These are phyloP conservation scores for Nannizzia gypsea DNA, from an alignment of 2,329 filamentous ascomycete genomes.

Conservation along the genomic window DNA sequence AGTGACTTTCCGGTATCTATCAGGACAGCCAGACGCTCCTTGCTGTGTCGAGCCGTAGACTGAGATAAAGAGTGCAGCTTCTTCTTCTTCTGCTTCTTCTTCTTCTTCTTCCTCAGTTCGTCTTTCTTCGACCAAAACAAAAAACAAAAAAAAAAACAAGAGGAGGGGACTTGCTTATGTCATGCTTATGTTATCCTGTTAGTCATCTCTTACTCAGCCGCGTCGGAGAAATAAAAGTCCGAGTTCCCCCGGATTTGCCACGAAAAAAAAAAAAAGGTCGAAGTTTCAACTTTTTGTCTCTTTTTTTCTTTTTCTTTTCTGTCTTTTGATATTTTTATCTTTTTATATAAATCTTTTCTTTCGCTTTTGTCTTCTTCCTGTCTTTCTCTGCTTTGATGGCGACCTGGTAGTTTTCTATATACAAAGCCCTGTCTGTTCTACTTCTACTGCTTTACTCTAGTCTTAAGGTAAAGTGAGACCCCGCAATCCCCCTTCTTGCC, in stretches of 20 bases:
- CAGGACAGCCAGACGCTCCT: not conserved
- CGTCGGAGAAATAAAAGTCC: not conserved
- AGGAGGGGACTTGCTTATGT: not conserved
- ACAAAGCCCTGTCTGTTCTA: no score
- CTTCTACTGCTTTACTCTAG: no score
- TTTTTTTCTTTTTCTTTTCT: no score
- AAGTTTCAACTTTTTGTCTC: no score
- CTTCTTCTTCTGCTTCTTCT: no score
- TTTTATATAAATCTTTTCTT: no score
- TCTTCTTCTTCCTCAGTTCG: no score
- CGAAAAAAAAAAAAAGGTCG: not conserved
- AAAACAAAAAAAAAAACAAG: not conserved
- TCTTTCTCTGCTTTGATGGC: no score
- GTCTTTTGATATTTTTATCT: no score
- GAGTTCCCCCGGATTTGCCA: conserved; percentile 10
- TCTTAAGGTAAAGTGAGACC: no score
- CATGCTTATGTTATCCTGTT: not conserved
- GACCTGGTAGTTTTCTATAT: no score
- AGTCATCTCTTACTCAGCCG: conserved; percentile 1
- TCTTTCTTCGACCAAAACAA: not conserved
- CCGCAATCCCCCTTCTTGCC: not conserved
- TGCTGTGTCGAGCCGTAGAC: not conserved
- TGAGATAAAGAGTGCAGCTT: not conserved
- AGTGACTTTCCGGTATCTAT: not conserved
- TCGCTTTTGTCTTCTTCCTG: no score